Evolutionary conservation across 2,329 filamentous ascomycete genomes (phyloP).

Genomic region (Stagonosporopsis cucurbitacearum): DNA sequence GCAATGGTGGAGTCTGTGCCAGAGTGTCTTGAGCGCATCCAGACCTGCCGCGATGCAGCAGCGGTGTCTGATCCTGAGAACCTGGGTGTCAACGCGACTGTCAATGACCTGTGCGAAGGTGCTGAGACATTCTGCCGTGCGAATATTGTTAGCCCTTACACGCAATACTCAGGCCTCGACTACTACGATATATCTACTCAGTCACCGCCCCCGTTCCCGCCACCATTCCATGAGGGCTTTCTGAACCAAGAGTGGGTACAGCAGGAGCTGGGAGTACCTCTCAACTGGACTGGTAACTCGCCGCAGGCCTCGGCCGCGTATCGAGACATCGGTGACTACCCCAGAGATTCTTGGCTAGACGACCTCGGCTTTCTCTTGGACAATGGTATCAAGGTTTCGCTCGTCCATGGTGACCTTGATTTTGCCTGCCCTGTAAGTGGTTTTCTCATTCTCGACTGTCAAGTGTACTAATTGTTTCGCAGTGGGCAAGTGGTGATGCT

Average conservation of each 20-base stretch:
- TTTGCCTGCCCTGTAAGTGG: conserved; percentile 51
- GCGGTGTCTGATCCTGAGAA: conserved; percentile 48
- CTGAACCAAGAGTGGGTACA: conserved; percentile 62
- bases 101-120: conserved; percentile 54
- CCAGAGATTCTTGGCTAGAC: conserved; percentile 52
- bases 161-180: conserved; percentile 22
- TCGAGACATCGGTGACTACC: conserved; percentile 50
- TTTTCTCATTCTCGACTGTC: neutral
- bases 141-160: conserved; percentile 27
- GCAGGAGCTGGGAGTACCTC: conserved; percentile 62
- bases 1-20: conserved; percentile 22
- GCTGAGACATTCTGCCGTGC: conserved; percentile 56
- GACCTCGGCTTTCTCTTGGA: conserved; percentile 54
- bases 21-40: conserved; percentile 24
- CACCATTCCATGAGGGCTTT: conserved; percentile 24
- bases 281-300: conserved; percentile 52
- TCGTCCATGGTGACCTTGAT: conserved; percentile 42
- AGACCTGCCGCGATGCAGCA: conserved; percentile 19
- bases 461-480: conserved; percentile 27
- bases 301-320: conserved; percentile 29
- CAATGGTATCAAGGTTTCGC: conserved; percentile 32
- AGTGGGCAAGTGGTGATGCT: conserved; percentile 50
- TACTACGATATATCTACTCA: conserved; percentile 30
- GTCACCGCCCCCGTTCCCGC: conserved; percentile 29
- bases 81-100: conserved; percentile 22